Percentiles rank a stretch among this genome's conserved stretches.
These are phyloP conservation scores for Tagetes erecta DNA, from an alignment of 129 eudicot genomes.

Conservation along the genomic window DNA sequence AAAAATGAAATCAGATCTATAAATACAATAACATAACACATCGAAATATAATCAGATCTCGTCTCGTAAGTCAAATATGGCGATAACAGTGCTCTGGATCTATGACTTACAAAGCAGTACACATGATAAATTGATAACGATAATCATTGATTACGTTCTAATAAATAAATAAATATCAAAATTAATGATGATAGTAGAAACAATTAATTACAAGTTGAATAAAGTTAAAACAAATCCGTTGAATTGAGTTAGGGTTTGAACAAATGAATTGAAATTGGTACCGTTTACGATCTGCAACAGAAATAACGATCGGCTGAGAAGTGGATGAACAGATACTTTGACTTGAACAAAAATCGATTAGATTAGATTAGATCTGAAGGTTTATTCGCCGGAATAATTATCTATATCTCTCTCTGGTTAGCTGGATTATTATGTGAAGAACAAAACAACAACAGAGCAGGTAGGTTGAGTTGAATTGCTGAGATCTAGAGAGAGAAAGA, in stretches of 20 bases:
- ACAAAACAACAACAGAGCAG: not conserved
- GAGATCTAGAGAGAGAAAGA: slow-evolving; percentile 25
- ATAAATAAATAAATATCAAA: not conserved
- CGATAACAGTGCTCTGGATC: slow-evolving; percentile 16
- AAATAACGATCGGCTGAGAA: not conserved
- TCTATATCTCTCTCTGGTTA: not conserved
- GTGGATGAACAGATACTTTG: slow-evolving; percentile 14
- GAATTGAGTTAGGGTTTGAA: not conserved
- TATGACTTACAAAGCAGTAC: not conserved
- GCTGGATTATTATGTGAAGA: slow-evolving; percentile 44
- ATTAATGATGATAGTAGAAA: too few relatives aligned
- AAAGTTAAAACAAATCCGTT: not conserved
- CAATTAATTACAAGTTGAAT: too few relatives aligned
- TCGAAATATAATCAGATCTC: slow-evolving; percentile 23
- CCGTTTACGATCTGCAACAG: slow-evolving; percentile 36
- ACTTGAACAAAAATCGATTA: slow-evolving; percentile 7
- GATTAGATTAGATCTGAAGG: not conserved
- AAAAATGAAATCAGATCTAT: slow-evolving; percentile 8
- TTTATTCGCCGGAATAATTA: too few relatives aligned
- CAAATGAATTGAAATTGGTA: not conserved
- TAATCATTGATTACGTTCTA: slow-evolving; percentile 19
- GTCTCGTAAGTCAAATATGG: not conserved
- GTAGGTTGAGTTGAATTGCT: slow-evolving; percentile 42
- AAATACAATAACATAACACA: not conserved
- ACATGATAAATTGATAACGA: not conserved